Evolutionary conservation across 371 early-diverging fungal species (phyloP).

Genomic region (Apophysomyces ossiformis): DNA sequence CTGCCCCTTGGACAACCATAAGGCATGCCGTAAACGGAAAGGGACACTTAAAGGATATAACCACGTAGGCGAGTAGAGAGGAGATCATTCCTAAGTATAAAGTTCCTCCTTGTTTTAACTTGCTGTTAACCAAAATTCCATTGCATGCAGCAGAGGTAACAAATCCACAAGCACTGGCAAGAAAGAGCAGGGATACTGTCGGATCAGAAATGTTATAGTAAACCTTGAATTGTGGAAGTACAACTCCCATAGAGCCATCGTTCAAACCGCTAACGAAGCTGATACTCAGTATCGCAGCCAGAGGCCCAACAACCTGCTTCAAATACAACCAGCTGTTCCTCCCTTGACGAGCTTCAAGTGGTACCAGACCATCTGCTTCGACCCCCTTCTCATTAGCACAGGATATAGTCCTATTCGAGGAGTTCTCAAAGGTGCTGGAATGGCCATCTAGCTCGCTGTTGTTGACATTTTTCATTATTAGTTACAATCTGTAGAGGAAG

Average conservation of each 20-base stretch:
- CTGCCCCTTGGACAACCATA: background rate
- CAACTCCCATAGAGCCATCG: conserved; percentile 12
- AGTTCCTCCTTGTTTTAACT: conserved; percentile 24
- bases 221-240: conserved; percentile 33
- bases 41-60: conserved; percentile 15
- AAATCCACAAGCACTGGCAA: conserved; percentile 36
- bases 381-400: background rate
- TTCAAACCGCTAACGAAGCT: conserved; percentile 13
- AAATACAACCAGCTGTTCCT: background rate
- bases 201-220: conserved; percentile 33
- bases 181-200: conserved; percentile 35
- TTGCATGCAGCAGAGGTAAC: conserved; percentile 29
- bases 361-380: background rate
- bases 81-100: conserved; percentile 23
- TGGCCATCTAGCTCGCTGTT: too few species aligned
- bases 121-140: conserved; percentile 30
- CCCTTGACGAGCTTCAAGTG: background rate
- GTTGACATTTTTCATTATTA: too few species aligned
- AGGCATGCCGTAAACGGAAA: background rate
- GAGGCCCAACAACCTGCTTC: background rate
- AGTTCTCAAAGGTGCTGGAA: background rate
- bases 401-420: too few species aligned
- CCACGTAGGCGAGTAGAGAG: conserved; percentile 20
- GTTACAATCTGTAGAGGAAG: too few species aligned
- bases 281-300: conserved; percentile 1